Evolutionary conservation across 805 yeast species (phyloP).

Genomic region (Ogataea ramenticola): DNA sequence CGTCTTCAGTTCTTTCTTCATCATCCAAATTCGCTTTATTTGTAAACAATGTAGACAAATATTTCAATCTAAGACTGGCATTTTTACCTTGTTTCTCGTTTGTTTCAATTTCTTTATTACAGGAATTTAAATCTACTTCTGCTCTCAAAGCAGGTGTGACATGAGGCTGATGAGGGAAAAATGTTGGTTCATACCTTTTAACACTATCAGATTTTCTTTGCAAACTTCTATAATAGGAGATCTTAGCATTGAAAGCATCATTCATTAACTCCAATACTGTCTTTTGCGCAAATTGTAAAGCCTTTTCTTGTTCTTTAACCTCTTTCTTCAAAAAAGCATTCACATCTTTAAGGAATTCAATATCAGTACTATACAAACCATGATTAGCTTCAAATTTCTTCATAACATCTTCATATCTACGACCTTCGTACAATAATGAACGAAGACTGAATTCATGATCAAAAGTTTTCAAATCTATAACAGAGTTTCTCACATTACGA

Average conservation of each 20-base stretch:
- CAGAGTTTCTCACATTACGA: not conserved
- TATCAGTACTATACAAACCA: constrained; percentile 6
- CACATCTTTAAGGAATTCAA: constrained; percentile 9
- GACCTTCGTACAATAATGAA: not conserved
- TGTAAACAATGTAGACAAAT: constrained; percentile 35
- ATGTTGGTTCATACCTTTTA: constrained; percentile 34
- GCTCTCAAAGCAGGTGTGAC: constrained; percentile 18
- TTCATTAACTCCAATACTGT: constrained; percentile 48
- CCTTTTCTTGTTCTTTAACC: constrained; percentile 36
- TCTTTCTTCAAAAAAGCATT: constrained; percentile 19
- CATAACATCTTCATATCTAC: constrained; percentile 6
- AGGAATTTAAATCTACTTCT: constrained; percentile 8
- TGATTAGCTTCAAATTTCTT: constrained; percentile 9
- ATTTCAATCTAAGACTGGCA: constrained; percentile 36
- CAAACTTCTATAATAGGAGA: constrained; percentile 75
- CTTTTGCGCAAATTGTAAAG: constrained; percentile 32
- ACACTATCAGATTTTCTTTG: constrained; percentile 86
- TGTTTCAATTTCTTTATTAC: constrained; percentile 9
- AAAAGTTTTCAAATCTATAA: not conserved
- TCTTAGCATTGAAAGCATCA: constrained; percentile 67
- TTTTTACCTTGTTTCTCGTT: not conserved
- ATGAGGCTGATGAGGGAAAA: constrained; percentile 1
- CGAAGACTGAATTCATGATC: not conserved
- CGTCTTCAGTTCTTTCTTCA: constrained; percentile 20
- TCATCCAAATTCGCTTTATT: constrained; percentile 14